phyloP scores from a whole-genome alignment of 2,329 filamentous ascomycete genomes.

The Phaeoacremonium minimum region DNA sequence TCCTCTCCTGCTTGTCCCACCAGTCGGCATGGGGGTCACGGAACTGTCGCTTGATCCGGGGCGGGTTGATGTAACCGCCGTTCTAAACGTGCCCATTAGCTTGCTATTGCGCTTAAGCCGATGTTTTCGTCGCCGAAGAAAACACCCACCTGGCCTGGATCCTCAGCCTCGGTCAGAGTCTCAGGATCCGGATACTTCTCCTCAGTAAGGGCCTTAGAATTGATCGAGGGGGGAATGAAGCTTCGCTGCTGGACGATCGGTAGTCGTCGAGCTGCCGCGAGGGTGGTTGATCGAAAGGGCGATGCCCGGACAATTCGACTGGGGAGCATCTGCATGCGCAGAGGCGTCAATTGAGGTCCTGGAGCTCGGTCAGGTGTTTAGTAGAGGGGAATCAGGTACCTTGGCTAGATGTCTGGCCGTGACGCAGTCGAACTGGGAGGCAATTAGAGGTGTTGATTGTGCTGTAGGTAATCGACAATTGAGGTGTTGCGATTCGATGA shows the following conservation, averaged over 20 bases:
- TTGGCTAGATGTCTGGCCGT: constrained; percentile 26
- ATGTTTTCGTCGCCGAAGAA: too few relatives aligned
- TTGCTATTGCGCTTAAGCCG: neutral
- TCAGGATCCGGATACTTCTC: constrained; percentile 48
- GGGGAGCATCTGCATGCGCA: constrained; percentile 50
- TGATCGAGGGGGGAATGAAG: constrained; percentile 48
- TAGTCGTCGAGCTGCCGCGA: constrained; percentile 42
- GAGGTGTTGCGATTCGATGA: constrained; percentile 6
- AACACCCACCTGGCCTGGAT: constrained; percentile 37
- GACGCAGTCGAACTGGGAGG: constrained; percentile 24
- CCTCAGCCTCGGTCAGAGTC: constrained; percentile 52
- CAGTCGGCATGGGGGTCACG: constrained; percentile 90
- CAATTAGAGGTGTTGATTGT: constrained; percentile 13
- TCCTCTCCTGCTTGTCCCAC: constrained; percentile 97
- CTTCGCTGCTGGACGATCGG: constrained; percentile 53
- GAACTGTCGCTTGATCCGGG: constrained; percentile 78
- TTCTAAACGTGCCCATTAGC: constrained; percentile 50
- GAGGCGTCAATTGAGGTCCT: constrained; percentile 1
- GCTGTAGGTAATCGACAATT: neutral
- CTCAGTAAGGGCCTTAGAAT: constrained; percentile 40
- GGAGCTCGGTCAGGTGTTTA: neutral
- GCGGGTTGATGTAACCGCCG: constrained; percentile 78
- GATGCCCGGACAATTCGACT: constrained; percentile 52
- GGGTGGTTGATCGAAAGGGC: constrained; percentile 38
- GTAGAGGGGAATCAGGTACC: constrained; percentile 16